Base-by-base conservation (phyloP, 2,329 filamentous ascomycete genomes). In the Didymella arachidicola region DNA sequence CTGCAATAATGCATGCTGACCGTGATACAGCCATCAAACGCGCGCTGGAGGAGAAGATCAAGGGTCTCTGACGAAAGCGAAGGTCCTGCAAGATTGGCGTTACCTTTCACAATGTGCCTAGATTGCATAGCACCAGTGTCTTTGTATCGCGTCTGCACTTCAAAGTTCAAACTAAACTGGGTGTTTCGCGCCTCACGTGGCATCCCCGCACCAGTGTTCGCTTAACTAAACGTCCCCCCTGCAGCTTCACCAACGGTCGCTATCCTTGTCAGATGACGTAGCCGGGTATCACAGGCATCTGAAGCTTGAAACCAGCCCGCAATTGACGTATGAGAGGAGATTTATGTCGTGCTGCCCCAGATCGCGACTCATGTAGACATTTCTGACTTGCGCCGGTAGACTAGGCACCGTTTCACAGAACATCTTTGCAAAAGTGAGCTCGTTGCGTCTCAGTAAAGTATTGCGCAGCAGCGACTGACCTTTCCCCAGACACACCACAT, bases 21-120 rank as follows among this genome's bases (percentile, higher is more conserved):
- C n/a, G 36, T 6, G 7, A 7, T 26, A 45, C 46, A 76, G 73
- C 73, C 60, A 75, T 76, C 65, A 76, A 76, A 61, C 73, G 72
- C 19, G 72, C 73, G 2, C 59, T 76, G 1, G 73, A 76, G 36
- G 72, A 75, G 67, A 75, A 71, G 68, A 69, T 70, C 47, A 70
- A 70, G 51, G 68, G 68, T 4, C 30, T 74, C 53, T 76, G 55
- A 63, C n/a, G 10, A 46, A 25, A 43, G 19, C 14, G 6, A 22
- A 8, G n/a, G 7, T n/a, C 45, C 27, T 36, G 38, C 30, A 29
- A 29, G 10, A n/a, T 45, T 27, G 19, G 19, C n/a, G 26, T 42
- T 46, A 29, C n/a, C 27, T 50, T n/a, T 30, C 27, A 10, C 47
- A 41, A 4, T 18, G 5, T 54, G 18, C 2, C n/a, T 34, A 34